Evolutionary conservation across 371 early-diverging fungal genomes (phyloP).

Genomic region (Apophysomyces elegans): DNA sequence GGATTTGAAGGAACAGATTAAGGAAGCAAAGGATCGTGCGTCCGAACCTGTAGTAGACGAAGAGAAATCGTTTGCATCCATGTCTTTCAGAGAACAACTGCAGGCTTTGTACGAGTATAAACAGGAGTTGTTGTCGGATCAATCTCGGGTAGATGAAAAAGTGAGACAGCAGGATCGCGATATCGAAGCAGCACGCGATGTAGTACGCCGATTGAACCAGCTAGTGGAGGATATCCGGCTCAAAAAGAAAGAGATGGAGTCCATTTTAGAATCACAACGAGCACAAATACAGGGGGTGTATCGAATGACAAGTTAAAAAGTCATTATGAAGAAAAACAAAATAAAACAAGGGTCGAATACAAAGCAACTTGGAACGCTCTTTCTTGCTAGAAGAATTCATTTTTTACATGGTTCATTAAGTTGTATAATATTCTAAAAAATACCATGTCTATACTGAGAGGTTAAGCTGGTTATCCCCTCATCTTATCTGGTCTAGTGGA

Average conservation of each 20-base stretch:
- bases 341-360: too few relatives aligned
- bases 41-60: constrained; percentile 7
- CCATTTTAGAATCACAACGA: constrained; percentile 19
- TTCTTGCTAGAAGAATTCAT: not conserved
- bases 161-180: constrained; percentile 26
- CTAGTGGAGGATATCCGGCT: constrained; percentile 22
- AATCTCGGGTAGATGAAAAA: constrained; percentile 19
- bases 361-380: too few relatives aligned
- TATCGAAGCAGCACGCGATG: constrained; percentile 23
- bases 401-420: too few relatives aligned
- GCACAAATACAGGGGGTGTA: constrained; percentile 14
- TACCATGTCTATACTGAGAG: not conserved
- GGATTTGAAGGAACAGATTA: constrained; percentile 17
- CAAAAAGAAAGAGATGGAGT: constrained; percentile 26
- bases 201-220: constrained; percentile 16
- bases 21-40: constrained; percentile 16
- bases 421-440: too few relatives aligned
- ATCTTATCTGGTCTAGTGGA: not conserved
- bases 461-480: not conserved
- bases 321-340: too few relatives aligned
- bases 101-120: constrained; percentile 31
- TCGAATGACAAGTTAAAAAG: not conserved
- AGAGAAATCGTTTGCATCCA: constrained; percentile 13
- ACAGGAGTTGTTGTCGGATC: constrained; percentile 21
- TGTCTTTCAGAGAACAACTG: constrained; percentile 18